Percentiles rank a stretch among this genome's conserved stretches.
phyloP scores from a whole-genome alignment of 352 stramenopile species.

The Phytophthora palmivora region DNA sequence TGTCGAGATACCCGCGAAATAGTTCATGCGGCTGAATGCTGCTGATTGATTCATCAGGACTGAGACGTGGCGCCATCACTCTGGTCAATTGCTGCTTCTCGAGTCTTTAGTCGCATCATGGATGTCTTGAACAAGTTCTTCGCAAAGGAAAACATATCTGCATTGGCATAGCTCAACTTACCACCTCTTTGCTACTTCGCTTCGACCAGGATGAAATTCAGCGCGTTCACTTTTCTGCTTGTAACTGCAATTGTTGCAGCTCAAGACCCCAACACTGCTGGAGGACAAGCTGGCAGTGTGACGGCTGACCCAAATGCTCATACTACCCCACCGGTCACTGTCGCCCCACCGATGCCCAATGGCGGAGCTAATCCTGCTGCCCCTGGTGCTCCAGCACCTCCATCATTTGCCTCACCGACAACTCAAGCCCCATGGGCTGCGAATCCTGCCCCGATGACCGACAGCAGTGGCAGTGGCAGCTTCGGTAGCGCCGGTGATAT shows the following conservation, averaged over 20 bases:
- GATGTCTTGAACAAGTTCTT: slow-evolving; percentile 1
- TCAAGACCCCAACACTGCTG: slow-evolving; percentile 27
- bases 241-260: slow-evolving; percentile 19
- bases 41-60: no score
- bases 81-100: slow-evolving; percentile 11
- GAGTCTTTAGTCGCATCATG: slow-evolving; percentile 17
- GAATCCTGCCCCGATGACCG: slow-evolving; percentile 21
- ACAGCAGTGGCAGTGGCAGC: slow-evolving; percentile 26
- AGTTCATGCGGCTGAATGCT: neutral
- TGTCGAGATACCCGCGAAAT: neutral
- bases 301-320: slow-evolving; percentile 5
- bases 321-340: slow-evolving; percentile 9
- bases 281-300: slow-evolving; percentile 33
- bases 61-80: slow-evolving; percentile 5
- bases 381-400: slow-evolving; percentile 1
- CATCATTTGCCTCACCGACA: slow-evolving; percentile 3
- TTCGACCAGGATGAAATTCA: slow-evolving; percentile 17
- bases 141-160: slow-evolving; percentile 20
- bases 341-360: neutral
- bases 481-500: slow-evolving; percentile 24
- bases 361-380: neutral
- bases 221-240: slow-evolving; percentile 14
- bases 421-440: slow-evolving; percentile 11
- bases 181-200: neutral
- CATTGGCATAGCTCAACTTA: slow-evolving; percentile 21